Percentiles rank a stretch among this genome's conserved stretches.
Conservation (phyloP, 2,329 filamentous ascomycete genomes). For the Cyphellophora europaea region DNA sequence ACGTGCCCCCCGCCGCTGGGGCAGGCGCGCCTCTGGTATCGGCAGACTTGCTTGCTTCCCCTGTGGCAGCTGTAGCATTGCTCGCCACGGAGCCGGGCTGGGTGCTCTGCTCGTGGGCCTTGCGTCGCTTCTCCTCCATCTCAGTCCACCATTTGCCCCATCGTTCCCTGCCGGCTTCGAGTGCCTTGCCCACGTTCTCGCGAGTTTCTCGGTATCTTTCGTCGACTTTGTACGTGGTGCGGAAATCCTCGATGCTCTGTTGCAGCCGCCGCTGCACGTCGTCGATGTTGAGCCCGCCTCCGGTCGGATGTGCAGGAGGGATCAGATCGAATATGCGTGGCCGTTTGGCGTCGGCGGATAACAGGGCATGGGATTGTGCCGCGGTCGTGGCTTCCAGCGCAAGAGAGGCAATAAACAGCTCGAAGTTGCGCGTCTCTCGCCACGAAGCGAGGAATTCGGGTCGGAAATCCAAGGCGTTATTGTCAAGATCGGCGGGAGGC, state of each 20-base stretch:
- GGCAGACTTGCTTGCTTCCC: background rate
- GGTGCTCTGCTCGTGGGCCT: conserved; percentile 43
- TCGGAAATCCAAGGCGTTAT: conserved; percentile 77
- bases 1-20: background rate
- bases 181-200: conserved; percentile 77
- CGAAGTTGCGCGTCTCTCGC: conserved; percentile 81
- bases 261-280: conserved; percentile 85
- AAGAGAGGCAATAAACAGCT: conserved; percentile 59
- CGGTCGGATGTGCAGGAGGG: conserved; percentile 85
- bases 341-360: background rate
- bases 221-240: conserved; percentile 57
- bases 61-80: background rate
- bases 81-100: background rate
- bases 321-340: conserved; percentile 89
- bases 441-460: conserved; percentile 79
- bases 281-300: conserved; percentile 84
- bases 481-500: conserved; percentile 24
- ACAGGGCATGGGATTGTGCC: conserved; percentile 48
- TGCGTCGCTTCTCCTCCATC: conserved; percentile 70
- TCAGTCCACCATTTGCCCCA: conserved; percentile 84
- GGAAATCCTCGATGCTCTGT: conserved; percentile 81
- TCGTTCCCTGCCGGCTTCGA: conserved; percentile 79
- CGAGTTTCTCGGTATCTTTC: conserved; percentile 75
- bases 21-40: too few species aligned
- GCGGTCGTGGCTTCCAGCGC: conserved; percentile 32